Percentiles rank a stretch among this genome's conserved stretches.
These are phyloP conservation scores for Besnoitia besnoiti DNA, from an alignment of 169 alveolate genomes.

Conservation along the genomic window DNA sequence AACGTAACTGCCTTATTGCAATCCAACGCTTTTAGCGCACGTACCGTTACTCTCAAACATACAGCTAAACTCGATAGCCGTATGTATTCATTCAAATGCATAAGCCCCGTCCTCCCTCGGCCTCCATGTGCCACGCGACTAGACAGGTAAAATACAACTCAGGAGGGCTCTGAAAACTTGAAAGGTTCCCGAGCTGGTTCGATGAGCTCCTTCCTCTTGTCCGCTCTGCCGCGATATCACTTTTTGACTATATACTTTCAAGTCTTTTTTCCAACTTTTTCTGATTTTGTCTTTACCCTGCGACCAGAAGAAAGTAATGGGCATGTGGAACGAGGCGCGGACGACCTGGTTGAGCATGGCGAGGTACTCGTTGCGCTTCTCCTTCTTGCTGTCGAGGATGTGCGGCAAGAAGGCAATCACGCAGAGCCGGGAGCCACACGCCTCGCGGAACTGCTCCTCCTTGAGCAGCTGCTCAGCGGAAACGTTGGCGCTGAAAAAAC, in stretches of 20 bases:
- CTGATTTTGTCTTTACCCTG: conserved; percentile 69
- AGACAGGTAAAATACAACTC: too few species aligned
- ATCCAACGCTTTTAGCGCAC: too few species aligned
- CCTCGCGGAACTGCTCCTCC: conserved; percentile 59
- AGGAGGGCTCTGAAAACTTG: too few species aligned
- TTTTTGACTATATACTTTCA: background rate
- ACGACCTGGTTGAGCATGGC: conserved; percentile 78
- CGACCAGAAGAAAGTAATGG: conserved; percentile 88
- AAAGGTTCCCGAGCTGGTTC: too few species aligned
- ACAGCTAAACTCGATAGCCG: too few species aligned
- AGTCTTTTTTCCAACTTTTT: background rate
- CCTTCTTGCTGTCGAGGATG: conserved; percentile 82
- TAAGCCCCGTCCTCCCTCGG: too few species aligned
- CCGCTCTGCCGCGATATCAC: too few species aligned
- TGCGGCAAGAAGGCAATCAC: conserved; percentile 89
- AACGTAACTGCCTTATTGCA: too few species aligned
- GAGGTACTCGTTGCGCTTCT: conserved; percentile 85
- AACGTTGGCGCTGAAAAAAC: conserved; percentile 35
- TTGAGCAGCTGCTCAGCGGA: conserved; percentile 57
- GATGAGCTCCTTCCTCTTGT: too few species aligned
- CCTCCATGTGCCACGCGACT: too few species aligned
- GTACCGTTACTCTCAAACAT: too few species aligned
- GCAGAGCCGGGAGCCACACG: conserved; percentile 82
- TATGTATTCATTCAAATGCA: too few species aligned
- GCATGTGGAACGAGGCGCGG: conserved; percentile 80